Evolutionary conservation across 2,329 filamentous ascomycete species (phyloP).

Genomic region (Mycosphaerella sp.): DNA sequence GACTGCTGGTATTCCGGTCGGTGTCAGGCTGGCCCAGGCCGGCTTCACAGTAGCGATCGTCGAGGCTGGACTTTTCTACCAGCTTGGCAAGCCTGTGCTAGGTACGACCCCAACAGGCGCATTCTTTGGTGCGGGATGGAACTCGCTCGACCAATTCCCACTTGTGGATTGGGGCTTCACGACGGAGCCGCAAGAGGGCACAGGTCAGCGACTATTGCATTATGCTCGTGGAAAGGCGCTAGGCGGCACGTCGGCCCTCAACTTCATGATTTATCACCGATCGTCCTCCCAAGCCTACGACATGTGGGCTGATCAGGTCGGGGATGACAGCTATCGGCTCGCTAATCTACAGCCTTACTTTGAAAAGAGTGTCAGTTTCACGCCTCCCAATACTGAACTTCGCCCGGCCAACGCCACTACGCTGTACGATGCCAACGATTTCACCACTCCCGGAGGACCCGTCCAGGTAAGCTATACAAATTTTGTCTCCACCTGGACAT

Average conservation of each 20-base stretch:
- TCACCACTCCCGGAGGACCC: no score
- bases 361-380: no score
- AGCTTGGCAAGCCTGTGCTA: conserved; percentile 4
- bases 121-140: conserved; percentile 10
- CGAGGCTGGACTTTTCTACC: conserved; percentile 26
- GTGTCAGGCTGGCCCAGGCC: conserved; percentile 10
- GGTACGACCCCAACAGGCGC: conserved; percentile 13
- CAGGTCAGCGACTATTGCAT: neutral
- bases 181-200: conserved; percentile 6
- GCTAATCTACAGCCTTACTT: no score
- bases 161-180: conserved; percentile 18
- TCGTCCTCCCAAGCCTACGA: conserved; percentile 18
- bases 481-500: no score
- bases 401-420: no score
- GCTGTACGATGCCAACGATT: no score
- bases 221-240: conserved; percentile 29
- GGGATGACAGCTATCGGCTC: conserved; percentile 5
- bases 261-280: neutral
- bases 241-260: conserved; percentile 13
- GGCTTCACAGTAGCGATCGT: conserved; percentile 22
- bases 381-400: no score
- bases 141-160: conserved; percentile 9
- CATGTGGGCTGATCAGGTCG: conserved; percentile 23
- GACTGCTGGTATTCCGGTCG: conserved; percentile 22
- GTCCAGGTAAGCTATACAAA: no score